These are phyloP conservation scores for Boletus sensibilis DNA, from an alignment of 768 basidiomycete genomes.

Conservation along the genomic window DNA sequence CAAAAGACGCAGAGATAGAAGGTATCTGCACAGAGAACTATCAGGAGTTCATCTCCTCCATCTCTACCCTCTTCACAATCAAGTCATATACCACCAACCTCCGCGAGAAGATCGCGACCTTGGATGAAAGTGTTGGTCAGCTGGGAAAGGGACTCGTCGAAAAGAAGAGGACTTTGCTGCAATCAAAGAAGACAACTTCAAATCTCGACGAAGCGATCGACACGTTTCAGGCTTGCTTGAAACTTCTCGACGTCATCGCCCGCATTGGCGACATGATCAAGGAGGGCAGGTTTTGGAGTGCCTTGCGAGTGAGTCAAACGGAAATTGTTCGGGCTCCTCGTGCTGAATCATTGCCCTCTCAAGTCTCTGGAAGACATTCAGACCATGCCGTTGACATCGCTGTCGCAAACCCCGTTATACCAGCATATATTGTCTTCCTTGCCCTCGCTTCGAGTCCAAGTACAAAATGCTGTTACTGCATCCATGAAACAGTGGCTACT, in stretches of 20 bases:
- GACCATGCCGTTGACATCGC: conserved; percentile 80
- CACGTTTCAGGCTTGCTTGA: conserved; percentile 87
- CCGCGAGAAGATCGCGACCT: conserved; percentile 83
- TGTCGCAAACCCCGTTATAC: conserved; percentile 92
- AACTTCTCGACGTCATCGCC: conserved; percentile 89
- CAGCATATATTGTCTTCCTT: conserved; percentile 88
- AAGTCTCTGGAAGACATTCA: conserved; percentile 96
- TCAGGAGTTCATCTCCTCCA: conserved; percentile 95
- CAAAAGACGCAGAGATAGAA: conserved; percentile 96
- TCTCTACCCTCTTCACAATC: conserved; percentile 93
- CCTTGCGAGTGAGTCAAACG: conserved; percentile 71
- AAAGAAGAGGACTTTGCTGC: conserved; percentile 88
- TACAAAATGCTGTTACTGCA: conserved; percentile 91
- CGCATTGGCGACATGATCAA: conserved; percentile 91
- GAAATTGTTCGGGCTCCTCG: conserved; percentile 20
- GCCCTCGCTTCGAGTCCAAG: conserved; percentile 83
- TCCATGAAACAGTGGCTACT: conserved; percentile 97
- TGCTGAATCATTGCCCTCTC: conserved; percentile 30
- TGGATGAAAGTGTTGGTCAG: conserved; percentile 86
- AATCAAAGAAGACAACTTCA: conserved; percentile 88
- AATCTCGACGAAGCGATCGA: conserved; percentile 98
- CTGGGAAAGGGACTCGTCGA: conserved; percentile 86
- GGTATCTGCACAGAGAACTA: conserved; percentile 95
- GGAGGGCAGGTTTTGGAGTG: conserved; percentile 95
- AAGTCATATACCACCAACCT: conserved; percentile 95